Conservation (phyloP, 148 eudicot species). For the Nepenthes gracilis region DNA sequence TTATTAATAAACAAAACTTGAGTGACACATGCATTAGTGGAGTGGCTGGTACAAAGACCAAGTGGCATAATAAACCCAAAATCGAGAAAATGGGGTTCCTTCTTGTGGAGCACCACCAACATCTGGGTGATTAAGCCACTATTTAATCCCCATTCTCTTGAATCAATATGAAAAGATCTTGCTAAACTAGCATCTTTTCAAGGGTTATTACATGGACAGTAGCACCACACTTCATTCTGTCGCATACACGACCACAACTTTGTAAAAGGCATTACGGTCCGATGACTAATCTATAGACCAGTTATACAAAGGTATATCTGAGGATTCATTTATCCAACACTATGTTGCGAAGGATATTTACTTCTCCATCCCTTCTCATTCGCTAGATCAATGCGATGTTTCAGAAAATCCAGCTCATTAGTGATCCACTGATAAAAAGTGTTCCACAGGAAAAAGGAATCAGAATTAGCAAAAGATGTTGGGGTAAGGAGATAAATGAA, state of each 20-base stretch:
- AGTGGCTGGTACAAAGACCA: too few relatives aligned
- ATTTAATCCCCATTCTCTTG: too few relatives aligned
- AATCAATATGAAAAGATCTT: too few relatives aligned
- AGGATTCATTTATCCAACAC: not conserved
- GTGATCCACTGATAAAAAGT: conserved; percentile 25
- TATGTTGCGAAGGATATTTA: not conserved
- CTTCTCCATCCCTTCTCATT: conserved; percentile 17
- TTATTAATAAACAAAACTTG: not conserved
- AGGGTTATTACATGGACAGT: too few relatives aligned
- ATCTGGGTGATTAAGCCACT: too few relatives aligned
- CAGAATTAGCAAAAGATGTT: too few relatives aligned
- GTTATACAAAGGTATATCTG: too few relatives aligned
- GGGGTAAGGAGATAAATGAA: too few relatives aligned
- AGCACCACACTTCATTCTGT: not conserved
- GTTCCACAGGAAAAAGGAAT: not conserved
- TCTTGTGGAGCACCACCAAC: too few relatives aligned
- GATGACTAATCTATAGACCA: too few relatives aligned
- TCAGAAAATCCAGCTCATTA: conserved; percentile 26
- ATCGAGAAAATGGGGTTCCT: too few relatives aligned
- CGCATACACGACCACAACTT: not conserved
- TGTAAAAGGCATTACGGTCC: not conserved
- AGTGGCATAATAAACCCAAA: not conserved
- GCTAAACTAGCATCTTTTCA: too few relatives aligned
- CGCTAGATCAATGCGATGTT: conserved; percentile 45
- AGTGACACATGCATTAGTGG: not conserved